These are phyloP conservation scores for Yamadazyma paraphyllophila DNA, from an alignment of 805 yeast species.

Conservation along the genomic window DNA sequence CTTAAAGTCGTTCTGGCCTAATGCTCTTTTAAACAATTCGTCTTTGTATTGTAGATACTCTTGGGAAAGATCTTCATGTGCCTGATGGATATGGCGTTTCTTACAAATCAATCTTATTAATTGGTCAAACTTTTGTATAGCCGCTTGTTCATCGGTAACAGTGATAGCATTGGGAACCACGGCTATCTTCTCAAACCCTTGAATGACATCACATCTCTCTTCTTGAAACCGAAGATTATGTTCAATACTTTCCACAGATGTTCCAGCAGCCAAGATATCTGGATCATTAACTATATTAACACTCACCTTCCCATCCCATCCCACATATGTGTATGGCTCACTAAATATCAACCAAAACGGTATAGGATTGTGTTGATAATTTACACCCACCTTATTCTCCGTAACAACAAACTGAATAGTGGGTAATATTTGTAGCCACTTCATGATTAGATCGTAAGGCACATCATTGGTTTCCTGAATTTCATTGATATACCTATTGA, in stretches of 20 bases:
- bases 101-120: constrained; percentile 9
- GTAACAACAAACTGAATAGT: constrained; percentile 19
- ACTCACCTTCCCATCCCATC: constrained; percentile 18
- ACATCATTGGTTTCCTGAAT: constrained; percentile 12
- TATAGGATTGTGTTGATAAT: constrained; percentile 11
- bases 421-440: constrained; percentile 30
- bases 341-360: constrained; percentile 16
- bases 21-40: constrained; percentile 4
- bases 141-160: constrained; percentile 1
- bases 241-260: constrained; percentile 23
- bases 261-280: constrained; percentile 23
- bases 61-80: constrained; percentile 1
- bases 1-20: constrained; percentile 7
- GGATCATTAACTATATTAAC: constrained; percentile 14
- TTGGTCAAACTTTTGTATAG: constrained; percentile 9
- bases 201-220: constrained; percentile 23
- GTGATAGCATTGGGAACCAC: constrained; percentile 9
- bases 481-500: constrained; percentile 11
- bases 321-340: constrained; percentile 8
- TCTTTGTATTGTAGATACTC: constrained; percentile 12
- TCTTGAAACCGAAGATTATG: constrained; percentile 25
- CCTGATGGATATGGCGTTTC: not conserved
- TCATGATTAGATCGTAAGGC: constrained; percentile 14
- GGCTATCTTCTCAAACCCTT: constrained; percentile 20
- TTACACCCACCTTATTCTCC: constrained; percentile 7